Evolutionary conservation across 495 filamentous ascomycete species (phyloP).

Genomic region (Penicillium malachiteum): DNA sequence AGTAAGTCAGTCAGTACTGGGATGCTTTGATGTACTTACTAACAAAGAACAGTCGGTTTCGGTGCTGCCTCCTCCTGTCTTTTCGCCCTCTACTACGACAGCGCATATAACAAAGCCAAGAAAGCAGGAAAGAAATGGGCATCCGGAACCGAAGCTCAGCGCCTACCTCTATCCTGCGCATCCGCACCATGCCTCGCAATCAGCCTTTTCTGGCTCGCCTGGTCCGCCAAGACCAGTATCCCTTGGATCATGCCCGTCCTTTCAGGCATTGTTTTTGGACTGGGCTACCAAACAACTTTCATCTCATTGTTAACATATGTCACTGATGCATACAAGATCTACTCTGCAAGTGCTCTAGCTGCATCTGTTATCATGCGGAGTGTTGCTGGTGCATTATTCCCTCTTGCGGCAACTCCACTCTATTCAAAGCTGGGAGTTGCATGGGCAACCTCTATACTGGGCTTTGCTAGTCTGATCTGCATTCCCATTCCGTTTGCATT

Average conservation of each 20-base stretch:
- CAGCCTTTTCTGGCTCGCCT: conserved; percentile 72
- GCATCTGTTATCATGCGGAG: conserved; percentile 60
- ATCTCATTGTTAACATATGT: conserved; percentile 72
- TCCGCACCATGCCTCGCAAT: conserved; percentile 62
- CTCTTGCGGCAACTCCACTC: conserved; percentile 42
- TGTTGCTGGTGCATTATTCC: conserved; percentile 58
- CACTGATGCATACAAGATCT: conserved; percentile 73
- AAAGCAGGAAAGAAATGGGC: conserved; percentile 38
- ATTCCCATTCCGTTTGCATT: conserved; percentile 44
- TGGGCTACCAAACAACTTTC: conserved; percentile 66
- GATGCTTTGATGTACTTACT: conserved; percentile 1
- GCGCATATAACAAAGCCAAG: conserved; percentile 46
- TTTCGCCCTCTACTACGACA: conserved; percentile 54
- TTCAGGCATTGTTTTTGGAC: conserved; percentile 65
- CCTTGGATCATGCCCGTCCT: conserved; percentile 65
- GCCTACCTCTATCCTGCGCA: conserved; percentile 66
- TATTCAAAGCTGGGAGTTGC: conserved; percentile 40
- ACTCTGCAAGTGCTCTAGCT: conserved; percentile 67
- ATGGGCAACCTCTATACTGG: conserved; percentile 48
- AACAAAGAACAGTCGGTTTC: conserved; percentile 31
- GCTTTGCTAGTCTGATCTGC: conserved; percentile 42
- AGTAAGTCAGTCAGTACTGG: conserved; percentile 22
- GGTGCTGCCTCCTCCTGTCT: conserved; percentile 38
- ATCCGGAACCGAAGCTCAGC: conserved; percentile 56
- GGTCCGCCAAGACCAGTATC: conserved; percentile 55